Base-by-base conservation (phyloP, 148 eudicot species). In the Camellia sinensis region DNA sequence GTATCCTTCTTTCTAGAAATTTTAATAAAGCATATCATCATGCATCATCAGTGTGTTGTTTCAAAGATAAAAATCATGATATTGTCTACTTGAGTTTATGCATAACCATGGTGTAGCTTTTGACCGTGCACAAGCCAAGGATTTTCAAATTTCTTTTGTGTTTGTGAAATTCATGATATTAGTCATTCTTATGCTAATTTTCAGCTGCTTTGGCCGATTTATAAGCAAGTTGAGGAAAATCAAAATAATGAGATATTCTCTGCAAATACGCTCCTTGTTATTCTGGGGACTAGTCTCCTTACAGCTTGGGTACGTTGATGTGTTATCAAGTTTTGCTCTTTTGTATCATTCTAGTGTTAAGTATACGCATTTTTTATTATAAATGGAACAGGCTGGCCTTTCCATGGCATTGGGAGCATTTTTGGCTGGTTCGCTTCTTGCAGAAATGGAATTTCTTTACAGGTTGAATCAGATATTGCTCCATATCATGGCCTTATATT, bases 401-500 rank as follows among this genome's bases (percentile, higher is more conserved):
- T 96, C 99, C 77, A 96, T 96, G 99, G 98, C 99, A 70, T 71
- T 96, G 73, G 99, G 99, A 75, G 99, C 99, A 71, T 96, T 96
- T 88, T 87, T 96, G 84, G 99, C 99, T 82, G 99, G 99, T 88
- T 86, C 94, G 87, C 98, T 96, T 82, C 94, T 96, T 76, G 99
- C 99, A 61, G 99, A 96, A 89, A 96, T 95, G 22, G 98, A 96
- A 84, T 96, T 83, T 94, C 99, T 43, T 84, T 96, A 84, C 99
- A 96, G 84, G 99, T 96, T 75, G 99, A 96, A 78, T 96, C 99
- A 79, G 99, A 96, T 89, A 96, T 96, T 83, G 99, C 99, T 91
- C 99, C 99, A 82, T 94, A 96, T 79, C 98, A 97, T 83, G 99
- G 99, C 82, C 99, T 96, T 85, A 86, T 96, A 61, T 83, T 96